Conservation (phyloP, 1,284 basidiomycete species). For the Boletellus deceptivus region DNA sequence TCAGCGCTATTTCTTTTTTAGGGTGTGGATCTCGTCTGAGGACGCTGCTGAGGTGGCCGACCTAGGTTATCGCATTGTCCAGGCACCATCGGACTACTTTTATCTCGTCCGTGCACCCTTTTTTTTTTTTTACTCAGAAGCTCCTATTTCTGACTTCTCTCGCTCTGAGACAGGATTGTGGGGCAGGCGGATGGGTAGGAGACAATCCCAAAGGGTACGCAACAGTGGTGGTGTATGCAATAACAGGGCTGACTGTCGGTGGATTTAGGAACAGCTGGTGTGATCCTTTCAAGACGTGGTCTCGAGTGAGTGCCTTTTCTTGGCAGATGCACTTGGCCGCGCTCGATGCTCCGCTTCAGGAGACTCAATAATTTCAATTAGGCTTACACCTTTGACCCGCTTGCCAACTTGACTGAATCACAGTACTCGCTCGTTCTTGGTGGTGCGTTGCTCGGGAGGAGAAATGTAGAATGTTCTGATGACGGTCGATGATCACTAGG, state of each 20-base stretch:
- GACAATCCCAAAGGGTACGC: slow-evolving; percentile 41
- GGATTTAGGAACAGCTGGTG: slow-evolving; percentile 47
- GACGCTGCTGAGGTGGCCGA: slow-evolving; percentile 58
- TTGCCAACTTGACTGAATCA: slow-evolving; percentile 37
- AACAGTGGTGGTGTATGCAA: too few relatives aligned
- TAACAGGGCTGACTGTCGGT: neutral
- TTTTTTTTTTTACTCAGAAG: neutral
- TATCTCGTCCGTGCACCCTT: slow-evolving; percentile 53
- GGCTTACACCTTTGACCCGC: slow-evolving; percentile 57
- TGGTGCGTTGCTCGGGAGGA: slow-evolving; percentile 29
- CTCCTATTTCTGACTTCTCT: slow-evolving; percentile 11
- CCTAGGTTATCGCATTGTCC: slow-evolving; percentile 61
- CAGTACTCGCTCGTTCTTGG: slow-evolving; percentile 47
- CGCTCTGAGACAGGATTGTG: slow-evolving; percentile 60
- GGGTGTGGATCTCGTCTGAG: slow-evolving; percentile 70
- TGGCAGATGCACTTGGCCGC: too few relatives aligned
- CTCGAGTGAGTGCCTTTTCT: slow-evolving; percentile 32
- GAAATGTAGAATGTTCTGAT: neutral
- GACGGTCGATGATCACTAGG: slow-evolving; percentile 15
- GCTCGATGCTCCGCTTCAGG: too few relatives aligned
- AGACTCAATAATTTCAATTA: slow-evolving; percentile 12
- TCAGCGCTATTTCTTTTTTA: slow-evolving; percentile 19
- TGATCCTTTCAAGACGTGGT: slow-evolving; percentile 57
- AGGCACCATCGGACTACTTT: slow-evolving; percentile 71
- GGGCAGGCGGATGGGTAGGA: slow-evolving; percentile 77